Conservation (phyloP, 352 stramenopile species). For the Globisporangium yorkense region DNA sequence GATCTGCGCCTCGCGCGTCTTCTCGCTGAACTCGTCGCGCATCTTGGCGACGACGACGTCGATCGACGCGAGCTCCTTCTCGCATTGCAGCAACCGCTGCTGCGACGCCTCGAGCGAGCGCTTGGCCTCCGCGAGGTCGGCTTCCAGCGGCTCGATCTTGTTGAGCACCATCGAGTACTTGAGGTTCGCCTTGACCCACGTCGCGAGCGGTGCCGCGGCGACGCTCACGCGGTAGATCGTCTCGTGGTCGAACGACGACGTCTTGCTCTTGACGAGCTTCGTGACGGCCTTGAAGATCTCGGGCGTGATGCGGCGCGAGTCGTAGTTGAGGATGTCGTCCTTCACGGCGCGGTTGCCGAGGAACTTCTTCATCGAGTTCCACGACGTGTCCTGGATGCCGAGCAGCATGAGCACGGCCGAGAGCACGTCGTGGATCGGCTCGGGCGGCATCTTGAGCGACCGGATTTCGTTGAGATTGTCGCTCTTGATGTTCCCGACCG, state of each 20-base stretch:
- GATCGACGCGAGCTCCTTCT: conserved; percentile 90
- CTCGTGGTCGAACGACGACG: conserved; percentile 90
- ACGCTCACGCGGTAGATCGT: conserved; percentile 94
- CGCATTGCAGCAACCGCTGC: conserved; percentile 83
- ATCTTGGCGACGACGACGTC: conserved; percentile 85
- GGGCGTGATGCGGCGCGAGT: conserved; percentile 87
- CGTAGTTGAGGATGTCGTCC: conserved; percentile 96
- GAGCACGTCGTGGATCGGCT: conserved; percentile 93
- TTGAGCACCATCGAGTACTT: conserved; percentile 95
- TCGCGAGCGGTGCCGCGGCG: conserved; percentile 90
- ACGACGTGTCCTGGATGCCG: conserved; percentile 93
- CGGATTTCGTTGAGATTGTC: conserved; percentile 96
- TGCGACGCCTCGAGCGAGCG: conserved; percentile 81
- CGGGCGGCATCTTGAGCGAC: conserved; percentile 92
- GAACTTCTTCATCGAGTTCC: conserved; percentile 97
- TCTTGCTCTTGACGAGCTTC: conserved; percentile 92
- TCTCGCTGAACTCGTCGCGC: conserved; percentile 90
- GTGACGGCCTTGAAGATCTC: conserved; percentile 90
- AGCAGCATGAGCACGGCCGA: conserved; percentile 94
- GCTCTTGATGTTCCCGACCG: conserved; percentile 92
- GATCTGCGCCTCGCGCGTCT: conserved; percentile 91
- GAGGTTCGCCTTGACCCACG: conserved; percentile 95
- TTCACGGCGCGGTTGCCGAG: conserved; percentile 93
- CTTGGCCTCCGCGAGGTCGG: conserved; percentile 87
- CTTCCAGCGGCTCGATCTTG: conserved; percentile 93